Evolutionary conservation across 2,329 filamentous ascomycete species (phyloP), one percentile per base, ranked within the genome.

Genomic region (Stagonosporopsis tanaceti): DNA sequence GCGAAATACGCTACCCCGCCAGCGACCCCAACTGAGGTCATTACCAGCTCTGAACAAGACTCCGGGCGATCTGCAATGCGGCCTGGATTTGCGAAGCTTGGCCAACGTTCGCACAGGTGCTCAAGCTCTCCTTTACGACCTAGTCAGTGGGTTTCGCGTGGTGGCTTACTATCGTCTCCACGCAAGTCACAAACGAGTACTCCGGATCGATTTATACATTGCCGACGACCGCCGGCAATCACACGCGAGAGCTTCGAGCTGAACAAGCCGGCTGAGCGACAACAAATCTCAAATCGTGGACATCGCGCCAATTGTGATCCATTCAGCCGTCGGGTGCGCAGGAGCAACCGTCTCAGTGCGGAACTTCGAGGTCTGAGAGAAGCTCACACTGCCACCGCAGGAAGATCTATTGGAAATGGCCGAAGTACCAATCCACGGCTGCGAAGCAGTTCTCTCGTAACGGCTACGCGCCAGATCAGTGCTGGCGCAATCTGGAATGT

Each of bases 401-500:
- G 65, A 41, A 62, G 71, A 32, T 53, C 63, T 24, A 59, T 55
- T 35, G 41, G 59, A 8, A 65, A 48, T 41, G 61, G 64, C 28
- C 67, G 66, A 28, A 64, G 63, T 32, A 46, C 53, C 6, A 65
- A 61, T 41, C n/a, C 62, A 4, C 48, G 65, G 28, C 50, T 74
- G 38, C 64, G 73, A 46, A 65, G 64, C n/a, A 66, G 44, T 27
- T 65, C 66, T 11, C 52, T 60, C 15, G 59, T 64, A 6, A n/a
- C 58, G 17, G 62, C 63, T 20, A 47, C 59, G 39, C 76, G 76
- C 20, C 67, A 88, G 70, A 79, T 86, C 59, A 93, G 90, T 72
- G 78, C 82, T 60, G 89, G 90, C 2, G 84, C 88, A 9, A 82
- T 94, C 17, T 96, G 91, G 92, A 85, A 87, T 17, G 87, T 95